Evolutionary conservation across 441 rosid genomes (phyloP), one percentile per base, ranked within the genome.

Genomic region (Populus hybrid): DNA sequence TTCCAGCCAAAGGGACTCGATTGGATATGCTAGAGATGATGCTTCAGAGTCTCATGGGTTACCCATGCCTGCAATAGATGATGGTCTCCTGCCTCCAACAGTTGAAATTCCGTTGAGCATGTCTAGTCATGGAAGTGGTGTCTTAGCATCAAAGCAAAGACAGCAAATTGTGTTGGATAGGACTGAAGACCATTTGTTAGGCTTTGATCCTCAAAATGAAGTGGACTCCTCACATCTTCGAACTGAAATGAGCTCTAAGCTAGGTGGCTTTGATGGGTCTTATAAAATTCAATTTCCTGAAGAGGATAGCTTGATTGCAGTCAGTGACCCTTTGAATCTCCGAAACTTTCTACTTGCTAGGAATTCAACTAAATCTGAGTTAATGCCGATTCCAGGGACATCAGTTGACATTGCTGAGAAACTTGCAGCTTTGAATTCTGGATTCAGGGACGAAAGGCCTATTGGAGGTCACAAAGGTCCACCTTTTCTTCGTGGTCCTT

Each of bases 351-450:
- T 85, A 72, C 75, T 83, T 77, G 85, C 74, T 66, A 80, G 87
- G 79, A 86, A 82, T 72, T 79, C 90, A 54, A 82, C 83, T 76
- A 94, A 85, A 81, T 82, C 84, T 67, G 94, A 92, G 79, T 61
- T 81, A 42, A 77, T 84, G 38, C 66, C 83, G 36, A 74, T 82
- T 64, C 82, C 81, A 54, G 93, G 83, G 71, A 80, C 82, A 36
- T 24, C 88, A 24, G 83, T 80, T 80, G 88, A 85, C 82, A 86
- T 88, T 81, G 79, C 85, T 70, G 96, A 87, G 76, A 91, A 89
- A 84, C 85, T 90, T 78, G 88, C 93, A 46, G 88, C 90, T 73
- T 84, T 91, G 69, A 86, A 87, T 78, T 85, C 93, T 77, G 83
- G 73, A 67, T 88, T 90, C 78, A 89, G 79, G 80, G 91, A 88